These are phyloP conservation scores for Trametopsis cervina DNA, from an alignment of 768 basidiomycete species.

Conservation along the genomic window DNA sequence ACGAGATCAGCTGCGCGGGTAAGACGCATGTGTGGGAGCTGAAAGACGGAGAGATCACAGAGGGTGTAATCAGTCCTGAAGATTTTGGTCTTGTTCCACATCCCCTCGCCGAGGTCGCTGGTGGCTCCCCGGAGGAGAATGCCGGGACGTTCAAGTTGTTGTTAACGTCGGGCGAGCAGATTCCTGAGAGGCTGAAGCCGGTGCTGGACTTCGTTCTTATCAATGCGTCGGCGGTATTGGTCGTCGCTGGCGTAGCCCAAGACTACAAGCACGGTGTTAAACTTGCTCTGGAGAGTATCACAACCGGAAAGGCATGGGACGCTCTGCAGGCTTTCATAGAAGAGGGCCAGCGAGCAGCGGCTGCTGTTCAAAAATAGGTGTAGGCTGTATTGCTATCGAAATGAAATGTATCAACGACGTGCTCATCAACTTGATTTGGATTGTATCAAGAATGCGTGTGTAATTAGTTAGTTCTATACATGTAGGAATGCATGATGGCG, in stretches of 20 bases:
- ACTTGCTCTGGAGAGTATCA: slow-evolving; percentile 21
- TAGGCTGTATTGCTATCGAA: no score
- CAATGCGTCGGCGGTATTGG: slow-evolving; percentile 84
- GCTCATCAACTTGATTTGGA: no score
- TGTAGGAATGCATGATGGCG: no score
- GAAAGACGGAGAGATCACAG: slow-evolving; percentile 56
- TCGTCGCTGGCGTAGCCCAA: slow-evolving; percentile 71
- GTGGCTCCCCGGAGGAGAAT: slow-evolving; percentile 76
- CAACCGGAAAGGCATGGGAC: slow-evolving; percentile 24
- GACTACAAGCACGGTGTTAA: slow-evolving; percentile 60
- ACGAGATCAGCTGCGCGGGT: slow-evolving; percentile 95
- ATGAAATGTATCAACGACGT: no score
- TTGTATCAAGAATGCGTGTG: no score
- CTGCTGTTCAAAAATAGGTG: neutral
- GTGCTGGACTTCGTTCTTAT: slow-evolving; percentile 84
- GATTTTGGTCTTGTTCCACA: slow-evolving; percentile 75
- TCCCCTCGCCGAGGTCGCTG: slow-evolving; percentile 60
- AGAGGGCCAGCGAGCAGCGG: slow-evolving; percentile 16
- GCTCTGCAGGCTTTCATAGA: slow-evolving; percentile 24
- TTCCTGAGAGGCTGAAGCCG: slow-evolving; percentile 52
- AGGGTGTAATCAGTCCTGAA: slow-evolving; percentile 55
- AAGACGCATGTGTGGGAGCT: slow-evolving; percentile 83
- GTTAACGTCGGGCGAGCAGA: slow-evolving; percentile 47
- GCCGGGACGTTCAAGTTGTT: slow-evolving; percentile 63
- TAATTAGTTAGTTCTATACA: no score